Evolutionary conservation across 164 flowering plant genomes (phyloP), one percentile per base, ranked within the genome.

Genomic region (Berberis thunbergii): DNA sequence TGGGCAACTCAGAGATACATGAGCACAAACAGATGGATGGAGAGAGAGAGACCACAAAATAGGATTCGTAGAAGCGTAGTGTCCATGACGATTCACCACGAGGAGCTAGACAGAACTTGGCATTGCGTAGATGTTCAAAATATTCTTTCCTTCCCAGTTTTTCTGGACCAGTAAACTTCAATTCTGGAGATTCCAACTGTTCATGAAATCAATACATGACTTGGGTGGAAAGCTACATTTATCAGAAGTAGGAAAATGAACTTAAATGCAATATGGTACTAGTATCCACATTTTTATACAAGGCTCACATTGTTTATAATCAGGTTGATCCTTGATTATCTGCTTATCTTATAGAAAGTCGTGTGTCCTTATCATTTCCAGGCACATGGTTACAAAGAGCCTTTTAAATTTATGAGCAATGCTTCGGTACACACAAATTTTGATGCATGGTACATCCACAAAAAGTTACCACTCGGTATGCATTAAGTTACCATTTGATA

Each of bases 61-160:
- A 94, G 3, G 99, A 83, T 74, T 94, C 99, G 11, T 82, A 91
- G 64, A 88, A 89, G 48, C 99, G 93, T 69, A 91, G 96, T 4
- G 97, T 89, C 99, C 99, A 91, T 4, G 99, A 94, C 43, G 99
- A 94, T 63, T 87, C 95, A n/a, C 99, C 99, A 45, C 99, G 96
- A 43, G 99, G 99, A 62, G 93, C 91, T 43, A 94, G 83, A 76
- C 99, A 94, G 80, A 94, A 94, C 69, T 89, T 94, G 64, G 97
- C 86, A 81, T 94, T 89, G 61, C 90, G 78, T 53, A 94, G 78
- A 73, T 94, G 99, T 57, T 83, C 71, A 73, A 94, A 94, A 67
- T 94, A 94, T 2, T 86, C 96, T 54, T 46, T 60, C 78, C 76
- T 81, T 62, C 84, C 93, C 64, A 91, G 69, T 70, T 89, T 94